These are phyloP conservation scores for Xylaria digitata DNA, from an alignment of 2,329 filamentous ascomycete species.

Conservation along the genomic window DNA sequence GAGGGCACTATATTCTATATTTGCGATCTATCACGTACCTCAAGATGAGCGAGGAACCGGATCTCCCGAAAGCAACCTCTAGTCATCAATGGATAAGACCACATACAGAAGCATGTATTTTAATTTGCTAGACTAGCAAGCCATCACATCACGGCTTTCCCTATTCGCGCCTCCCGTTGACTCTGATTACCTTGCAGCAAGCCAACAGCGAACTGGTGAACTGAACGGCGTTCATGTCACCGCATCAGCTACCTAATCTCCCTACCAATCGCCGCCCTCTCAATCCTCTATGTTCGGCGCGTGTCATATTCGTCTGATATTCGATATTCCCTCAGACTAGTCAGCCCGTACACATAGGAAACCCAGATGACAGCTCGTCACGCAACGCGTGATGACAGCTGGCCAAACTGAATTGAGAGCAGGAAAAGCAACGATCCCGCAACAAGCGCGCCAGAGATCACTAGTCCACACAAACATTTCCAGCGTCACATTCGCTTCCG, in stretches of 20 bases:
- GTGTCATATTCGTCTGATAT: constrained; percentile 23
- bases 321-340: constrained; percentile 17
- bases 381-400: constrained; percentile 20
- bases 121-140: constrained; percentile 18
- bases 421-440: constrained; percentile 37
- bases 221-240: constrained; percentile 26
- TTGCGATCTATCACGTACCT: constrained; percentile 32
- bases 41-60: constrained; percentile 34
- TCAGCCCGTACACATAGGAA: constrained; percentile 8
- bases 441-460: constrained; percentile 34
- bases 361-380: constrained; percentile 14
- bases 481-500: constrained; percentile 40
- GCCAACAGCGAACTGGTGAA: constrained; percentile 25
- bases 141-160: constrained; percentile 29
- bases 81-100: constrained; percentile 8
- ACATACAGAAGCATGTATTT: constrained; percentile 7
- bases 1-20: constrained; percentile 7
- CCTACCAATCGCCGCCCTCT: constrained; percentile 14
- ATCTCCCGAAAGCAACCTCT: constrained; percentile 30
- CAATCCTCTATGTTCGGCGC: constrained; percentile 5
- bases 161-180: constrained; percentile 25
- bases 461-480: constrained; percentile 33
- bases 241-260: constrained; percentile 16
- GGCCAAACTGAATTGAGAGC: constrained; percentile 8
- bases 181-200: constrained; percentile 31